Conservation (phyloP, 2,329 filamentous ascomycete genomes). For the Penicillium sp. region DNA sequence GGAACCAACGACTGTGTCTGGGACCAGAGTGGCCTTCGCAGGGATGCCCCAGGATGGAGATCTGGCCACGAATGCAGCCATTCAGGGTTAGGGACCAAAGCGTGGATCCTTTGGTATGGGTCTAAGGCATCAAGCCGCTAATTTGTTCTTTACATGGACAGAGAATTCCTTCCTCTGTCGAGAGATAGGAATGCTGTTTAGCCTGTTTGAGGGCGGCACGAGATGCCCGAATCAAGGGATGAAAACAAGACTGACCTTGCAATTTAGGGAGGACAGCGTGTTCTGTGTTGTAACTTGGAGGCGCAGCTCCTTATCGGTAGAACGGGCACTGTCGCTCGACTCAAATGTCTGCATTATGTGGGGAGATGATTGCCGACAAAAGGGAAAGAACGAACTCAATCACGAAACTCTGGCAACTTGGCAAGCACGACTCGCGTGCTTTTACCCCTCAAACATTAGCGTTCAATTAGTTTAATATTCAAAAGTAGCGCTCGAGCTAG, state of each 20-base stretch:
- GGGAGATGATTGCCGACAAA: background rate
- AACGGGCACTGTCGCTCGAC: background rate
- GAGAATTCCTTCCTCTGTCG: constrained; percentile 8
- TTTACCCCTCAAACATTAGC: background rate
- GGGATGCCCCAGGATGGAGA: background rate
- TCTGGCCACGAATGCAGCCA: constrained; percentile 10
- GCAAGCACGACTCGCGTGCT: background rate
- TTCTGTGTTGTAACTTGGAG: background rate
- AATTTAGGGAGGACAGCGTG: background rate
- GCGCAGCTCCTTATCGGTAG: background rate
- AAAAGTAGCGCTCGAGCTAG: background rate
- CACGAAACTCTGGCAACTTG: background rate
- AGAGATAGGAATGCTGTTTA: constrained; percentile 16
- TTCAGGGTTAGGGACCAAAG: constrained; percentile 3
- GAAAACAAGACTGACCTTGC: constrained; percentile 13
- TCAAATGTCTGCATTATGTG: background rate
- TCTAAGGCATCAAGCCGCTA: constrained; percentile 11
- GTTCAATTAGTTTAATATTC: background rate
- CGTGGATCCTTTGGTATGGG: constrained; percentile 9
- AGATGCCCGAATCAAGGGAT: constrained; percentile 22
- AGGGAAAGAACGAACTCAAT: background rate
- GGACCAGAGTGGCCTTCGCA: background rate
- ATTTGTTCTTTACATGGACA: constrained; percentile 10
- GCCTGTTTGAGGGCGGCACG: constrained; percentile 6
- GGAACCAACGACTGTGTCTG: background rate